Evolutionary conservation across 306 rosid genomes (phyloP).

Genomic region (Prunus padus): DNA sequence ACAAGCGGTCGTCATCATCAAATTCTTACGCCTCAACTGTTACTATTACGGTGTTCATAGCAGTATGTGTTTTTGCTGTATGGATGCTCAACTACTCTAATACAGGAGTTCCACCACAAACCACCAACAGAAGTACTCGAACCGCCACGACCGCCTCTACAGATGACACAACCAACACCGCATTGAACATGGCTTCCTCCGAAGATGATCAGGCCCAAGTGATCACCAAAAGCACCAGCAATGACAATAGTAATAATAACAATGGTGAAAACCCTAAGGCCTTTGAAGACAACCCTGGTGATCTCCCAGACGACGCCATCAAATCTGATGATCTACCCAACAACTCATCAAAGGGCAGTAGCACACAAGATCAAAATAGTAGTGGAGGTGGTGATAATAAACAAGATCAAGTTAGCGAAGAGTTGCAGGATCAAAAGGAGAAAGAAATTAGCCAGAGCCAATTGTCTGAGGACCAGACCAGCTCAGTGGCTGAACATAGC

Average conservation of each 20-base stretch:
- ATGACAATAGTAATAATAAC: neutral
- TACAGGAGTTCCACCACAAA: constrained; percentile 29
- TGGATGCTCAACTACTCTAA: constrained; percentile 64
- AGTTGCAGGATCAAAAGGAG: neutral
- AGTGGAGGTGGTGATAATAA: constrained; percentile 39
- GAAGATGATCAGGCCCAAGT: constrained; percentile 7
- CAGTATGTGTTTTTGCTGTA: constrained; percentile 58
- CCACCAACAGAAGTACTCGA: constrained; percentile 26
- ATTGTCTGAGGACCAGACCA: constrained; percentile 43
- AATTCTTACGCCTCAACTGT: constrained; percentile 58
- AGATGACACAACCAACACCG: neutral
- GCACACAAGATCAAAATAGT: neutral
- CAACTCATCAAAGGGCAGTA: neutral
- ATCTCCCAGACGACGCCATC: constrained; percentile 76
- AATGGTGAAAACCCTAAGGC: constrained; percentile 16
- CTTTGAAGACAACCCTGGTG: constrained; percentile 67
- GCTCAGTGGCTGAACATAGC: constrained; percentile 28
- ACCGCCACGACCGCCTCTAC: constrained; percentile 23
- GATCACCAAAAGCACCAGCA: constrained; percentile 7
- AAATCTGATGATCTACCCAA: constrained; percentile 40
- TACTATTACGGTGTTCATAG: constrained; percentile 51
- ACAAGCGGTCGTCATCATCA: constrained; percentile 52
- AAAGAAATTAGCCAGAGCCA: constrained; percentile 31
- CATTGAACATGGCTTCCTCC: constrained; percentile 19
- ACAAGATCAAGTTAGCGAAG: constrained; percentile 8